These are phyloP conservation scores for Akebia trifoliata DNA, from an alignment of 164 flowering plant genomes.

Conservation along the genomic window DNA sequence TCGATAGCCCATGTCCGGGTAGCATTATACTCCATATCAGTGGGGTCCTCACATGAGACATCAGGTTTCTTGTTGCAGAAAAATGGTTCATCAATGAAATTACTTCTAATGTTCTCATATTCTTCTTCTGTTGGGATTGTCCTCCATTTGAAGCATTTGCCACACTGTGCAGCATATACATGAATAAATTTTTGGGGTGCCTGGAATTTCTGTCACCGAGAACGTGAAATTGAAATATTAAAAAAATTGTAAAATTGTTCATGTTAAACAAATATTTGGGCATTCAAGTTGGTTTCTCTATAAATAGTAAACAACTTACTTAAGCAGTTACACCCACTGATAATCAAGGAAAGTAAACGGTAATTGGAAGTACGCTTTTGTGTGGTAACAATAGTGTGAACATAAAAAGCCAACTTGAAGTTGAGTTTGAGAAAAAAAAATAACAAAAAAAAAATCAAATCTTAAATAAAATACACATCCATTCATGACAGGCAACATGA, in stretches of 20 bases:
- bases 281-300: too few relatives aligned
- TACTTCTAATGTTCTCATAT: constrained; percentile 65
- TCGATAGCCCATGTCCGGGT: constrained; percentile 69
- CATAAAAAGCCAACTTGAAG: too few relatives aligned
- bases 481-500: too few relatives aligned
- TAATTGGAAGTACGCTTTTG: too few relatives aligned
- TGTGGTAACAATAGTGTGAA: too few relatives aligned
- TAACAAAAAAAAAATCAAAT: too few relatives aligned
- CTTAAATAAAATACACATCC: too few relatives aligned
- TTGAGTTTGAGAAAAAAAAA: too few relatives aligned
- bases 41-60: constrained; percentile 60
- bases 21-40: constrained; percentile 62
- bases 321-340: too few relatives aligned
- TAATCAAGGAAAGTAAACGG: too few relatives aligned
- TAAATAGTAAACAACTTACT: too few relatives aligned
- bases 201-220: constrained; percentile 12
- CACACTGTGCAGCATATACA: constrained; percentile 63
- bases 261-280: background rate
- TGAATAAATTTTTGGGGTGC: constrained; percentile 13
- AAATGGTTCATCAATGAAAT: constrained; percentile 48
- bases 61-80: constrained; percentile 39
- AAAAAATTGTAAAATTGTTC: background rate
- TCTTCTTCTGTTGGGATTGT: constrained; percentile 53
- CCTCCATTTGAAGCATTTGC: constrained; percentile 77
- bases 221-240: background rate